Evolutionary conservation across 1,139 yeast genomes (phyloP), one percentile per base, ranked within the genome.

Genomic region (Suhomyces bolitotheri): DNA sequence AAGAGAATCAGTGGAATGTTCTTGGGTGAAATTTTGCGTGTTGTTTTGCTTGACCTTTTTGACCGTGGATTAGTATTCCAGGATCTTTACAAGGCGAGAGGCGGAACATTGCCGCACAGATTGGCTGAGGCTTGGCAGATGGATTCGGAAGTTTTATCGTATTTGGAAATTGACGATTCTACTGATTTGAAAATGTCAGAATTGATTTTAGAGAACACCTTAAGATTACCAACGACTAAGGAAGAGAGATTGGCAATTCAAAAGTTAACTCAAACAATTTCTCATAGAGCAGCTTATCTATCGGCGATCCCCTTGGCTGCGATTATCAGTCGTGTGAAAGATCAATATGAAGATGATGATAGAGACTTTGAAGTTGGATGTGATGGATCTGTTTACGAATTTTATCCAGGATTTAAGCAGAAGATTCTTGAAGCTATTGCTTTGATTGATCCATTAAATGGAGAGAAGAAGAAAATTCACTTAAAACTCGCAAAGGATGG

Each of bases 1-100:
- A 90, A 90, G 61, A 79, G 97, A 53, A 86, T 90, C 33, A 79
- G 90, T 46, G 97, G 97, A 31, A 86, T 90, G 96, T 90, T 85
- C 53, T 66, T 90, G 53, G 97, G 97, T 39, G 97, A 90, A 62
- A 71, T 90, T 38, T 70, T 89, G 44, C 75, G 98, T 52, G 80
- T 81, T 34, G 71, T 80, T 10, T 61, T 90, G 31, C 66, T 82
- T 28, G 95, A 88, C 45, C 66, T 89, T 39, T 78, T 81, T 55
- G 58, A 70, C 8, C 62, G 73, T 43, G 77, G 78, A 2, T 63
- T 77, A 25, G 56, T 88, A 11, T 78, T 88, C 50, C 62, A 57
- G 16, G 83, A 78, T 36, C 62, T 68, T 32, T 80, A 71, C 51
- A 54, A 70, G 24, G 46, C 60, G 7, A 71, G 76, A 53, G 80